Evolutionary conservation across 75 land plant genomes (phyloP).

Genomic region (Selaginella moellendorffii): DNA sequence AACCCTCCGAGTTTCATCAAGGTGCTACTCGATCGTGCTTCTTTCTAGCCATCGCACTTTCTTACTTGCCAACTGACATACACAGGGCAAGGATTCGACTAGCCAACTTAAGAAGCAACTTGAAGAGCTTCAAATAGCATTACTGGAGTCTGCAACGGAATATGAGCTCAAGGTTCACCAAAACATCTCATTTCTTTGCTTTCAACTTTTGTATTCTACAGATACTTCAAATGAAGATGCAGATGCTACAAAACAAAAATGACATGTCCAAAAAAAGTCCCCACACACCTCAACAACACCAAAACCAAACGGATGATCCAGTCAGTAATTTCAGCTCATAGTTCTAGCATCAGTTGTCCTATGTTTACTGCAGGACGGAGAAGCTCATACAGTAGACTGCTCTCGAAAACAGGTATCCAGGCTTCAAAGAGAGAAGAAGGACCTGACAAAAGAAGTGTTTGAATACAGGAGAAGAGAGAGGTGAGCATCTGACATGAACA

Average conservation of each 20-base stretch:
- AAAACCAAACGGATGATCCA: background rate
- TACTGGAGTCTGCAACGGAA: background rate
- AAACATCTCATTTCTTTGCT: no score
- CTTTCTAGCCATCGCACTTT: no score
- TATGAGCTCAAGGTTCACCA: conserved; percentile 1
- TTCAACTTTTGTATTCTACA: background rate
- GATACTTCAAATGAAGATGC: conserved; percentile 1
- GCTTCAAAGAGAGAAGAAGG: background rate
- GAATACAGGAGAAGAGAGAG: background rate
- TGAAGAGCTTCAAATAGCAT: background rate
- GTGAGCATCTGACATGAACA: background rate
- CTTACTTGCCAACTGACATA: no score
- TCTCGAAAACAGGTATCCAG: background rate
- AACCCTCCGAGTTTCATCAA: background rate
- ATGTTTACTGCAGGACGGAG: background rate
- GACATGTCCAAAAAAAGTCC: background rate
- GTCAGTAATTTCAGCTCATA: background rate
- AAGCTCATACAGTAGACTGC: background rate
- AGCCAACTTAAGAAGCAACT: background rate
- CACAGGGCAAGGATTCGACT: background rate
- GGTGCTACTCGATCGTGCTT: no score
- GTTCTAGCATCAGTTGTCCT: background rate
- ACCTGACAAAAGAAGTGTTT: background rate
- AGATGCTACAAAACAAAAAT: background rate
- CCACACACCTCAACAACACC: background rate